These are phyloP conservation scores for Leishmania lainsoni DNA, from an alignment of 208 protist genomes.

Conservation along the genomic window DNA sequence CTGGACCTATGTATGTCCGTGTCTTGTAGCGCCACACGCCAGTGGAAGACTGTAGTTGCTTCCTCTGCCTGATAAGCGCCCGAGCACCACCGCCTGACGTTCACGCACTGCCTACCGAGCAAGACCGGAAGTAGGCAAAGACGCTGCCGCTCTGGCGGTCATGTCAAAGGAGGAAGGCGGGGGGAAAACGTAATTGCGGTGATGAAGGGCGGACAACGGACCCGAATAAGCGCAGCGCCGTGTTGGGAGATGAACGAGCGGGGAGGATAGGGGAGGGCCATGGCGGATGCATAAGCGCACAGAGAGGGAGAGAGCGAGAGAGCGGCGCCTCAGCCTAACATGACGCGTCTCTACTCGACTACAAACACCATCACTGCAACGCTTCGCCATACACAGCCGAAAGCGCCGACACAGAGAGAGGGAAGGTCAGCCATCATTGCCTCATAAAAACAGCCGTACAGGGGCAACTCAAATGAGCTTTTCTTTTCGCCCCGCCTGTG, in stretches of 20 bases:
- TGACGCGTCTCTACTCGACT: background rate
- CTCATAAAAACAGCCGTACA: background rate
- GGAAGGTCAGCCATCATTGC: background rate
- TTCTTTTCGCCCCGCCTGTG: background rate
- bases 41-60: background rate
- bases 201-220: background rate
- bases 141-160: background rate
- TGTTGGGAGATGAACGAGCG: background rate
- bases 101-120: background rate
- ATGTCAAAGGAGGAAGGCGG: background rate
- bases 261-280: background rate
- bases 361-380: background rate
- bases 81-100: background rate
- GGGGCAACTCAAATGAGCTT: background rate
- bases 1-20: conserved; percentile 6
- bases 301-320: background rate
- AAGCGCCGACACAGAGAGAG: background rate
- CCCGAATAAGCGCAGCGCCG: background rate
- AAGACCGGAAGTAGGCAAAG: background rate
- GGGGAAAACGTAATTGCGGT: background rate
- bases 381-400: background rate
- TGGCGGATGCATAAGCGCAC: background rate
- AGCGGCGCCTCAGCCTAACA: background rate
- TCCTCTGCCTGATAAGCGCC: background rate
- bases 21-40: background rate